These are phyloP conservation scores for Phlyctochytrium bullatum DNA, from an alignment of 192 early-diverging fungal species.

Conservation along the genomic window DNA sequence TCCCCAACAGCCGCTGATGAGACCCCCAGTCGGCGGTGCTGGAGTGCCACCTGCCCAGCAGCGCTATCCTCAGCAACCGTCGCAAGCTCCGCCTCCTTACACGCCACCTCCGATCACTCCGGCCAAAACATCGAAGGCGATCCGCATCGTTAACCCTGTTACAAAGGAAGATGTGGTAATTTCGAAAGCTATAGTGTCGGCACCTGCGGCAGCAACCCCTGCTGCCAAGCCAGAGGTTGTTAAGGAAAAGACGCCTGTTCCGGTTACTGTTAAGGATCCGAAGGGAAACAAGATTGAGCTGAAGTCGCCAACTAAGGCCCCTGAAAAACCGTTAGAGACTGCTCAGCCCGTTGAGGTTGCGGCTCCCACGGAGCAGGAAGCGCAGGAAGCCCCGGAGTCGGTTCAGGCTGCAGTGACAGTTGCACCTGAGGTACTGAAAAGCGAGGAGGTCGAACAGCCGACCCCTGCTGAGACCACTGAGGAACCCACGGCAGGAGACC, in stretches of 20 bases:
- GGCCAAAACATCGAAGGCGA: constrained; percentile 45
- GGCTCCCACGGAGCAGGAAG: neutral
- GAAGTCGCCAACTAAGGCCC: constrained; percentile 4
- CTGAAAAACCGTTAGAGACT: neutral
- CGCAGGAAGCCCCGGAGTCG: neutral
- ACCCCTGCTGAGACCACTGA: neutral
- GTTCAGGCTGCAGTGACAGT: neutral
- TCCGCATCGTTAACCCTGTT: constrained; percentile 74
- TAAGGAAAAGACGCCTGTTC: neutral
- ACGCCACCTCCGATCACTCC: constrained; percentile 35
- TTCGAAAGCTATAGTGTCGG: constrained; percentile 40
- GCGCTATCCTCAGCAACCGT: constrained; percentile 10
- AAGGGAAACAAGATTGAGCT: neutral
- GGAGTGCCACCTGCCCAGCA: constrained; percentile 10
- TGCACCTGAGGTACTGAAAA: neutral
- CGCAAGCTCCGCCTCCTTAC: constrained; percentile 6
- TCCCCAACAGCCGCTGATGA: neutral
- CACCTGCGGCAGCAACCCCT: constrained; percentile 12
- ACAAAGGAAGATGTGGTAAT: constrained; percentile 59
- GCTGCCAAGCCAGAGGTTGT: neutral
- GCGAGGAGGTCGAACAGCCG: neutral
- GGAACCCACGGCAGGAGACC: neutral
- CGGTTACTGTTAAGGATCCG: neutral
- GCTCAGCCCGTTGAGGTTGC: neutral
- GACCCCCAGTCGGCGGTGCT: neutral